Evolutionary conservation across 1,139 yeast genomes (phyloP), one percentile per base, ranked within the genome.

Genomic region (Kurtzmaniella quercitrusa): DNA sequence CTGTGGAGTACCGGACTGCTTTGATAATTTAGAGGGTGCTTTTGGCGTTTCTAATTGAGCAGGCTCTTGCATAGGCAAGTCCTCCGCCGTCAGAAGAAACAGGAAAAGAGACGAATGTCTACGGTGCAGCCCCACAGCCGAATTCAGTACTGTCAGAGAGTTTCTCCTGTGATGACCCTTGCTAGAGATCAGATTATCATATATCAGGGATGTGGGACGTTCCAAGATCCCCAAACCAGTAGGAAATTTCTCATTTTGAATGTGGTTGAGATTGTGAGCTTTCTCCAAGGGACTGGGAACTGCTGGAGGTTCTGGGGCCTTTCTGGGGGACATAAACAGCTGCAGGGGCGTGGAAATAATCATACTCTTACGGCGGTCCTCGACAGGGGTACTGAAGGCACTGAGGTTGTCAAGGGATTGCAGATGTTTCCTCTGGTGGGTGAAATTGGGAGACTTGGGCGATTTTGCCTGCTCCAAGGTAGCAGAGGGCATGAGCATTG

Each of bases 231-330:
- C 58, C 39, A 56, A 47, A 2, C 55, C 59, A 18, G 25, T 49
- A 51, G 23, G 59, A 54, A 5, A 65, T 65, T 44, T 59, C 59
- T 33, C 14, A 16, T 41, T 41, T 2, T 18, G 45, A 27, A 4
- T 14, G 15, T 27, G 5, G 15, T 6, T 15, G 10, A 5, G 5
- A 27, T 27, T 27, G 10, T 27, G 31, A 5, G 12, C 14, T 41
- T 57, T 49, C 12, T 63, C 48, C 54, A 71, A 70, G 2, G 81
- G 81, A 39, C 75, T 73, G 38, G 75, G 70, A 40, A 66, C 68
- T 4, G 68, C 57, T 2, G 84, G 84, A 6, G 84, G 83, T 44
- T 70, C 71, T 1, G 87, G 87, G 0, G 86, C 84, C 53, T 68
- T 78, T 58, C 87, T 68, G 19, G 87, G 88, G 0, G 87, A 81